A percentile compares a stretch with the other conserved stretches of the same genome.
Evolutionary conservation across 2,329 filamentous ascomycete genomes (phyloP).

Genomic region (Seiridium unicorne): DNA sequence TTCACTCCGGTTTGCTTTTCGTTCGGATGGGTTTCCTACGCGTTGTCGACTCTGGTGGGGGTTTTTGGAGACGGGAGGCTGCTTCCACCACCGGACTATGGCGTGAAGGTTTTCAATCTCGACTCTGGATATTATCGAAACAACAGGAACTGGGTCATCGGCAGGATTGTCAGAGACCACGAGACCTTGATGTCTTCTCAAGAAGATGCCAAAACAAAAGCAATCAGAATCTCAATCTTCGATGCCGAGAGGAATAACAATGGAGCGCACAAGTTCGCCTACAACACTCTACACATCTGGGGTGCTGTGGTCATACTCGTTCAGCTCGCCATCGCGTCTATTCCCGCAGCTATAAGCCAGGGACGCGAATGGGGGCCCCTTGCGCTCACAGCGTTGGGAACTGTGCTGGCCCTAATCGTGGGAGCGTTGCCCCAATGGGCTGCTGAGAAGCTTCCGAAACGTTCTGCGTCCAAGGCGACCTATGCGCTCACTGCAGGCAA

Average conservation of each 20-base stretch:
- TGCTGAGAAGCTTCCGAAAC: constrained; percentile 16
- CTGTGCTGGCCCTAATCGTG: constrained; percentile 6
- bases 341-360: constrained; percentile 10
- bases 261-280: not conserved
- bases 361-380: constrained; percentile 15
- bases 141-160: constrained; percentile 12
- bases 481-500: constrained; percentile 14
- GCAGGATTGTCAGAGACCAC: constrained; percentile 11
- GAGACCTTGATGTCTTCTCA: not conserved
- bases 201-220: not conserved
- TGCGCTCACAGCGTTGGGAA: constrained; percentile 9
- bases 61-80: constrained; percentile 17
- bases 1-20: constrained; percentile 20
- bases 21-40: constrained; percentile 21
- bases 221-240: not conserved
- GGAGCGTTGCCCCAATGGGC: constrained; percentile 18
- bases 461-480: not conserved
- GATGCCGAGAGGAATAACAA: not conserved
- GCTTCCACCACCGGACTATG: constrained; percentile 14
- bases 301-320: constrained; percentile 7
- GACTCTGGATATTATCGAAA: constrained; percentile 14
- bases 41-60: constrained; percentile 12
- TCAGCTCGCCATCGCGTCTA: constrained; percentile 12
- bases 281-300: not conserved
- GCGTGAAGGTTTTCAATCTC: constrained; percentile 20